These are phyloP conservation scores for Colletotrichum costaricense DNA, from an alignment of 2,329 filamentous ascomycete genomes.

Conservation along the genomic window DNA sequence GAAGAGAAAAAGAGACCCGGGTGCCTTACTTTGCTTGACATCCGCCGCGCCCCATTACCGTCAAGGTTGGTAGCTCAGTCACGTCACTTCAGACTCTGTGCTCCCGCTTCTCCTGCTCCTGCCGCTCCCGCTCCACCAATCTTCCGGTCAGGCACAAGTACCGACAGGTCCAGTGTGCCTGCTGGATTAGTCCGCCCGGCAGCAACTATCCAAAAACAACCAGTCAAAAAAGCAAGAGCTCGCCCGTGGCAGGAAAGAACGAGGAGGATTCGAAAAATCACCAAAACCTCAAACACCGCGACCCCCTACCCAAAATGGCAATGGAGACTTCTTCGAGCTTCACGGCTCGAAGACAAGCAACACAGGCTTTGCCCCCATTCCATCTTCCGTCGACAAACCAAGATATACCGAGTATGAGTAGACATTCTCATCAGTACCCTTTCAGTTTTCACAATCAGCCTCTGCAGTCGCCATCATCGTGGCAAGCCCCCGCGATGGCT, in stretches of 20 bases:
- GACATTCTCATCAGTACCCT: slow-evolving; percentile 40
- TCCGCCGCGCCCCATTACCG: background rate
- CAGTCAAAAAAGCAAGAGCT: background rate
- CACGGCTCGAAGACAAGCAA: slow-evolving; percentile 76
- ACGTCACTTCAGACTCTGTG: background rate
- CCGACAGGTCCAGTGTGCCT: background rate
- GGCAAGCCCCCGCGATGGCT: slow-evolving; percentile 24
- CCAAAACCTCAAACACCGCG: background rate
- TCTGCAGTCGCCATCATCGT: slow-evolving; percentile 22
- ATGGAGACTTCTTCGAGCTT: slow-evolving; percentile 66
- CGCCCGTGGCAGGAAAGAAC: slow-evolving; percentile 35
- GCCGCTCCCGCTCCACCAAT: background rate
- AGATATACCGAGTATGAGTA: slow-evolving; percentile 59
- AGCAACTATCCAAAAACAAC: background rate
- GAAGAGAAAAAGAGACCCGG: background rate
- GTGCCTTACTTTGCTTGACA: background rate
- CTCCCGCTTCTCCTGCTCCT: background rate
- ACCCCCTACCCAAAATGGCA: slow-evolving; percentile 19
- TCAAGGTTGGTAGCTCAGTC: background rate
- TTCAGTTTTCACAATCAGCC: slow-evolving; percentile 24
- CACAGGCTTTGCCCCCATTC: slow-evolving; percentile 75
- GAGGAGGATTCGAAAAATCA: background rate
- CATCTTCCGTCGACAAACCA: slow-evolving; percentile 70
- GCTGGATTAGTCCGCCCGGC: background rate
- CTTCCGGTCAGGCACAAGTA: slow-evolving; percentile 5